A percentile compares a stretch with the other conserved stretches of the same genome.
Evolutionary conservation across 2,329 filamentous ascomycete genomes (phyloP).

Genomic region (Xylaria digitata): DNA sequence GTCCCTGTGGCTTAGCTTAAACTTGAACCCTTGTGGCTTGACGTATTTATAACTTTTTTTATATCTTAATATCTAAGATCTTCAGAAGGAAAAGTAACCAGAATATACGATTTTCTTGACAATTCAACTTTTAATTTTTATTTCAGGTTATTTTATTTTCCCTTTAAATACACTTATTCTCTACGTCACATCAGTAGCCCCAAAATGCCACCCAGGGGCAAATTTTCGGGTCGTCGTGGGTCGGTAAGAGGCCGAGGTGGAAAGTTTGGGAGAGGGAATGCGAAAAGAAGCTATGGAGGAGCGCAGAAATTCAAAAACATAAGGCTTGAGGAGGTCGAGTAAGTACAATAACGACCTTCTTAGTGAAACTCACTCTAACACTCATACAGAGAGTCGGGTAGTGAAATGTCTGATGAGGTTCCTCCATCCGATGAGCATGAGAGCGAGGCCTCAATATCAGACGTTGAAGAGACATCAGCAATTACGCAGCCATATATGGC

Average conservation of each 20-base stretch:
- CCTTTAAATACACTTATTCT: neutral
- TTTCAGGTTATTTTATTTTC: neutral
- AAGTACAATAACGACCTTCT: conserved; percentile 43
- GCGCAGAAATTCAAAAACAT: conserved; percentile 58
- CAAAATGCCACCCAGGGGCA: conserved; percentile 43
- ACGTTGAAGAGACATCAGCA: conserved; percentile 53
- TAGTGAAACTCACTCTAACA: conserved; percentile 30
- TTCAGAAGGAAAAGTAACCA: conserved; percentile 5
- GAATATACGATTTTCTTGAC: neutral
- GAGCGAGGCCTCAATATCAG: conserved; percentile 60
- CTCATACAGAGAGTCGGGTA: conserved; percentile 47
- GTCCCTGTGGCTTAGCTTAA: conserved; percentile 35
- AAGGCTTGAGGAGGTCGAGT: conserved; percentile 60
- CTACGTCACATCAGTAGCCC: neutral
- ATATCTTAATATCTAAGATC: conserved; percentile 25
- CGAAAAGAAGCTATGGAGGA: conserved; percentile 48
- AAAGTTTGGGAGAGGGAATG: conserved; percentile 34
- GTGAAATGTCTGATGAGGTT: conserved; percentile 53
- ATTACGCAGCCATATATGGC: conserved; percentile 65
- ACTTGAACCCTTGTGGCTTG: conserved; percentile 32
- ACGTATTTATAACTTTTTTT: conserved; percentile 33
- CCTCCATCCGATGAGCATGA: conserved; percentile 56
- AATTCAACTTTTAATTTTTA: neutral
- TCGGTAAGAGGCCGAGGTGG: conserved; percentile 42
- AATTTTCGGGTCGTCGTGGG: conserved; percentile 42